Evolutionary conservation across 2,329 filamentous ascomycete species (phyloP), one percentile per base, ranked within the genome.

Genomic region (Fusarium robinianum): DNA sequence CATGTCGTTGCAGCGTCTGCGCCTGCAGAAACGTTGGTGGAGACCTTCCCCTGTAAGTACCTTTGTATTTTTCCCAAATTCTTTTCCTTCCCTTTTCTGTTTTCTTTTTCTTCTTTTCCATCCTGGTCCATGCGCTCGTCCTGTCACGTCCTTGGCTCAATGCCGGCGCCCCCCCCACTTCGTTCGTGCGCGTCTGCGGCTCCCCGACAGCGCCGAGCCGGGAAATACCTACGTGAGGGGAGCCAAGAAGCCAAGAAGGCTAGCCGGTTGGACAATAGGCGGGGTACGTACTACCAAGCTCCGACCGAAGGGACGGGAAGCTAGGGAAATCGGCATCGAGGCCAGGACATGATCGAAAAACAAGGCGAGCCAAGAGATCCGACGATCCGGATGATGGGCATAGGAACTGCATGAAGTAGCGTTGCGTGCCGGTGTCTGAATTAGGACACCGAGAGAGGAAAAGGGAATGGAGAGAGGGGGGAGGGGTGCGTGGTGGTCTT

Each of bases 191-290:
- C 27, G 11, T 10, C 12, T 55, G 51, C 48, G 51, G 37, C 48
- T 55, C 43, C 30, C 40, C 16, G 35, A 40, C 32, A 46, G 37
- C 44, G 52, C 48, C 48, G 51, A 55, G 51, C 25, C 51, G 52
- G 52, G 52, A 44, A 42, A 53, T 53, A 41, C 40, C 21, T 40
- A 49, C 38, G n/a, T n/a, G n/a, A n/a, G n/a, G n/a, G n/a, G n/a
- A n/a, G n/a, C n/a, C n/a, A n/a, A n/a, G n/a, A n/a, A n/a, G n/a
- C n/a, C n/a, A n/a, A n/a, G n/a, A n/a, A n/a, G n/a, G n/a, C n/a
- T n/a, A n/a, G n/a, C n/a, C n/a, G n/a, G n/a, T n/a, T n/a, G n/a
- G n/a, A n/a, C n/a, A n/a, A n/a, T n/a, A n/a, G n/a, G n/a, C n/a
- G n/a, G n/a, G n/a, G n/a, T n/a, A n/a, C n/a, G n/a, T n/a, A n/a